Conservation (phyloP, 306 rosid species). For the Dalbergia oliveri region DNA sequence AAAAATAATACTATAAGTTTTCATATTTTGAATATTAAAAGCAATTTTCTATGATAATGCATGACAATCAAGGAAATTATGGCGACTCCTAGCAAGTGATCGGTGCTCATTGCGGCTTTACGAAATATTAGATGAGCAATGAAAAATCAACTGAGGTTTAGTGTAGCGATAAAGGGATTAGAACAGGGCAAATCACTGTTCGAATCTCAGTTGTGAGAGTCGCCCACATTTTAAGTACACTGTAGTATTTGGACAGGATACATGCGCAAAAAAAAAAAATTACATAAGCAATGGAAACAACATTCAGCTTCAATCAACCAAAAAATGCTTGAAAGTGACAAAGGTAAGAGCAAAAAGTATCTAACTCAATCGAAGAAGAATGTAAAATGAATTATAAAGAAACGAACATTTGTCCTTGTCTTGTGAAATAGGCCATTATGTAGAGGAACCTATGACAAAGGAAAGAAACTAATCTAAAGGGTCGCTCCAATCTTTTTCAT, state of each 20-base stretch:
- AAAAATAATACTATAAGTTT: no score
- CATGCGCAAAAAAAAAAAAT: no score
- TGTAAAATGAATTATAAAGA: neutral
- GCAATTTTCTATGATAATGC: neutral
- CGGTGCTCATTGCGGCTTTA: constrained; percentile 2
- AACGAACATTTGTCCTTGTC: neutral
- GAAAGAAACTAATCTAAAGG: neutral
- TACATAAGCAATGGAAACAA: neutral
- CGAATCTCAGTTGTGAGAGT: no score
- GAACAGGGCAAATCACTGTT: no score
- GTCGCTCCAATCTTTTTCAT: neutral
- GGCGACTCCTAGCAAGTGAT: neutral
- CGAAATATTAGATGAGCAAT: constrained; percentile 38
- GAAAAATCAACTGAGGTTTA: no score
- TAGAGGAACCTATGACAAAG: neutral
- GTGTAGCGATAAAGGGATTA: no score
- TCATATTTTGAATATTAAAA: no score
- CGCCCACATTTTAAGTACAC: no score
- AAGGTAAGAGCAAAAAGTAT: neutral
- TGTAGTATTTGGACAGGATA: no score
- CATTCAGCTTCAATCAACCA: neutral
- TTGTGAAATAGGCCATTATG: neutral
- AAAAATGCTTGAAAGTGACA: constrained; percentile 35
- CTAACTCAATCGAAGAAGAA: neutral
- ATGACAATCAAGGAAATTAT: neutral